These are phyloP conservation scores for Carex arenaria DNA, from an alignment of 202 grass and related monocot genomes.

Conservation along the genomic window DNA sequence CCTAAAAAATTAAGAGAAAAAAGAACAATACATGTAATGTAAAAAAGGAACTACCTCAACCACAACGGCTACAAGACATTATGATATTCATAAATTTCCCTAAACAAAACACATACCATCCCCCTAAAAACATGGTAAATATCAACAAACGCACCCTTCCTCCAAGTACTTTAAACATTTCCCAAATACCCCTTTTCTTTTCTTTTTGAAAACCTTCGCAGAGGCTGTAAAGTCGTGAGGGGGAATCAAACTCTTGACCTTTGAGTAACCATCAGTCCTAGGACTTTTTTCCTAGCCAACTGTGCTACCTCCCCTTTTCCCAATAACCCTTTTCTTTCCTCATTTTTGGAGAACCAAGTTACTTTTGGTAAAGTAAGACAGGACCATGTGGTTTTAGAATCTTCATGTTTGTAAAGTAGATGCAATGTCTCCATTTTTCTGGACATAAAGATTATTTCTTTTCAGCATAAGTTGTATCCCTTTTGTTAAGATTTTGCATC, in stretches of 20 bases:
- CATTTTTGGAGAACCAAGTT: not conserved
- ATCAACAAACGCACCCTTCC: not conserved
- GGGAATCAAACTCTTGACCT: too few species aligned
- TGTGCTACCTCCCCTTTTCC: not conserved
- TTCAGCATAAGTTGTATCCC: not conserved
- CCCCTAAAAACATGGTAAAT: not conserved
- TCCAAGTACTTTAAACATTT: not conserved
- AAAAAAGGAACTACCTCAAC: slow-evolving; percentile 11
- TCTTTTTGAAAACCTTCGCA: too few species aligned
- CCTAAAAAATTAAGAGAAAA: slow-evolving; percentile 48
- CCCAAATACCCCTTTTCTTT: not conserved
- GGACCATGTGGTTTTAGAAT: not conserved
- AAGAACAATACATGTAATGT: not conserved
- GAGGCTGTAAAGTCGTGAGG: too few species aligned
- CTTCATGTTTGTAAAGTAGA: not conserved
- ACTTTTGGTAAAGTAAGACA: not conserved
- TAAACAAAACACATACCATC: not conserved
- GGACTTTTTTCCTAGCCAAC: too few species aligned
- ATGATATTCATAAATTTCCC: not conserved
- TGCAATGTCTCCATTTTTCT: not conserved
- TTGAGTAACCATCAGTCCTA: too few species aligned
- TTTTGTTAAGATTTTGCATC: not conserved
- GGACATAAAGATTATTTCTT: not conserved
- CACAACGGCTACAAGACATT: not conserved
- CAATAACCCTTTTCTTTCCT: not conserved